Conservation (phyloP, 106 monocot species). For the Dendrobium huoshanense region DNA sequence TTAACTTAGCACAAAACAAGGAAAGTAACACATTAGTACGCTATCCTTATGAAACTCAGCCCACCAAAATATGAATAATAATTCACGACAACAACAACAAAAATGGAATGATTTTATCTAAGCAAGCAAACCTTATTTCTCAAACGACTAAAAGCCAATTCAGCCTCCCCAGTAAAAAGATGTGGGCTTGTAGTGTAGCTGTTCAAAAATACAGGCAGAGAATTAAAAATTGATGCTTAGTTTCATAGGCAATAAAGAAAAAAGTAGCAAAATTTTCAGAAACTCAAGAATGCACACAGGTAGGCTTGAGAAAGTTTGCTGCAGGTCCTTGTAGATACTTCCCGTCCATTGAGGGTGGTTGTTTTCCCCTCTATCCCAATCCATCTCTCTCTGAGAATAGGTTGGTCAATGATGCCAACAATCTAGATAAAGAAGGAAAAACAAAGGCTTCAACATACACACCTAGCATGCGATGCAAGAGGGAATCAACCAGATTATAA, state of each 20-base stretch:
- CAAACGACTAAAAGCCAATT: slow-evolving; percentile 71
- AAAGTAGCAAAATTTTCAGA: background rate
- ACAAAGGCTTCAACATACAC: background rate
- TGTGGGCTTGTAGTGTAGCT: slow-evolving; percentile 99
- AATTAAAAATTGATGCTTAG: background rate
- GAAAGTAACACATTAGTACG: background rate
- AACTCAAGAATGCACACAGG: slow-evolving; percentile 37
- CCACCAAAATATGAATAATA: background rate
- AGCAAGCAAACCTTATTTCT: slow-evolving; percentile 63
- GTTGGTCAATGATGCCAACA: slow-evolving; percentile 93
- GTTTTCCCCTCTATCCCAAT: slow-evolving; percentile 64
- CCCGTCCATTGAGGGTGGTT: slow-evolving; percentile 79
- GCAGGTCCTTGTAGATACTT: slow-evolving; percentile 75
- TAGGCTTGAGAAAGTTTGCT: slow-evolving; percentile 74
- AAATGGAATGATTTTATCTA: background rate
- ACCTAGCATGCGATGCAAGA: background rate
- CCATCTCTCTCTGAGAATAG: slow-evolving; percentile 94
- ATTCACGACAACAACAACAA: background rate
- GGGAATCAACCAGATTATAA: background rate
- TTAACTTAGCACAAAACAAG: slow-evolving; percentile 13
- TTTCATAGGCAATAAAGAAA: background rate
- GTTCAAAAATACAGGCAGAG: background rate
- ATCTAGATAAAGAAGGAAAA: slow-evolving; percentile 38
- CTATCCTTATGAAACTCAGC: background rate
- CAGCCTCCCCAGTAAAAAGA: slow-evolving; percentile 76